Base-by-base conservation (phyloP, 257 asterid genomes). In the Nicotiana sylvestris region DNA sequence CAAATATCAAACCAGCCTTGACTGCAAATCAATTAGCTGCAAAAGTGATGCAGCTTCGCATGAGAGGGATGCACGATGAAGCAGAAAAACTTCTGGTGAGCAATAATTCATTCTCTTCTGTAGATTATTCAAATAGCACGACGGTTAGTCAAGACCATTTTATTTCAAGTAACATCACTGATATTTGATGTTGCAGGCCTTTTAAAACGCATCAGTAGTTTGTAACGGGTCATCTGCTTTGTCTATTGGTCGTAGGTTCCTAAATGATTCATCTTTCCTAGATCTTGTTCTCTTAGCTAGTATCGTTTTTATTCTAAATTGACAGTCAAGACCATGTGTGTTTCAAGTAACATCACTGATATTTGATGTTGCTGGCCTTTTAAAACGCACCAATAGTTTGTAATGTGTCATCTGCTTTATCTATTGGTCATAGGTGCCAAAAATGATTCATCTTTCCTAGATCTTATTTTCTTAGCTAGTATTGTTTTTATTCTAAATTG, bases 1-100 rank as follows among this genome's bases (percentile, higher is more conserved):
- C 81, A 70, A 66, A 70, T 6, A 83, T 82, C 68, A 89, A 82
- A 79, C 92, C 94, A 66, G 56, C 88, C 76, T 78, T 93, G 92
- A 87, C 91, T 76, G 97, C 98, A 33, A 96, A 96, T 87, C 99
- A 96, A 85, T 85, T 96, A 88, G 98, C 98, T 82, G 99, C 99
- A 76, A 96, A 90, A 88, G 97, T 91, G 83, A 82, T 96, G 89
- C 99, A 96, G 87, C 96, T 96, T 51, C 96, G 97, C 61, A 87
- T 96, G 98, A 94, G 91, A 87, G 99, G 98, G 88, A 93, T 90
- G 86, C 98, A 92, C 35, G 97, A 90, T 43, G 99, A 94, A 87
- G 98, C 99, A 5, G 97, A 93, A 62, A 92, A 89, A 82, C 88
- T 96, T 77, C 62, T 92, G 97, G 99, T 95, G 89, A 29, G 93